Conservation (phyloP, 2,329 filamentous ascomycete genomes). For the Fusarium cicatricum region DNA sequence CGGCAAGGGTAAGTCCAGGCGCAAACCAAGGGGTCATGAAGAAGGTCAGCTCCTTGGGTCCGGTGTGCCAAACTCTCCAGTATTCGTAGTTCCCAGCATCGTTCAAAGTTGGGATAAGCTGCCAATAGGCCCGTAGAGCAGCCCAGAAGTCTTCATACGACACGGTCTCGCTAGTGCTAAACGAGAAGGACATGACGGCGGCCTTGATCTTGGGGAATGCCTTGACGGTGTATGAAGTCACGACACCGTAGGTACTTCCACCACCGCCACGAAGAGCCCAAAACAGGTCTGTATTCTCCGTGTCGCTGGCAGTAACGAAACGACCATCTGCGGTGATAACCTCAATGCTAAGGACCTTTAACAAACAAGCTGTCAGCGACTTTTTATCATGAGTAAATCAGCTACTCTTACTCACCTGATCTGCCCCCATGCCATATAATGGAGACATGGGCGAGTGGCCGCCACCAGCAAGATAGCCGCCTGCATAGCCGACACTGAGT, state of each 20-base stretch:
- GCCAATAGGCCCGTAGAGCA: slow-evolving; percentile 24
- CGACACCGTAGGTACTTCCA: slow-evolving; percentile 47
- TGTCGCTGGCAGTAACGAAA: slow-evolving; percentile 25
- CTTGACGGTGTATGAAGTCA: slow-evolving; percentile 48
- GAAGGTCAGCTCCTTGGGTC: slow-evolving; percentile 18
- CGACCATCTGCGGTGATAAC: slow-evolving; percentile 31
- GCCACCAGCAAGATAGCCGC: slow-evolving; percentile 35
- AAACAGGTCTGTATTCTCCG: slow-evolving; percentile 43
- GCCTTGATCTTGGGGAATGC: slow-evolving; percentile 46
- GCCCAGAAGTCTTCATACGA: slow-evolving; percentile 32
- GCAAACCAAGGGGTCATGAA: slow-evolving; percentile 38
- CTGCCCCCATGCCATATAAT: slow-evolving; percentile 31
- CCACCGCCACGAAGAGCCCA: slow-evolving; percentile 53
- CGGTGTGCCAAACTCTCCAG: slow-evolving; percentile 30
- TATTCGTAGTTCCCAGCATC: slow-evolving; percentile 35
- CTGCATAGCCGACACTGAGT: slow-evolving; percentile 35
- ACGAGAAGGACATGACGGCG: slow-evolving; percentile 32
- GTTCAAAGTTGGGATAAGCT: slow-evolving; percentile 29
- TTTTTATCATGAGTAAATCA: too few species aligned
- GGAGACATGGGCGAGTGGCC: slow-evolving; percentile 34
- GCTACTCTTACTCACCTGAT: slow-evolving; percentile 20
- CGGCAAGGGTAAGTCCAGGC: slow-evolving; percentile 24
- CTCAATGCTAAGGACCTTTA: slow-evolving; percentile 28
- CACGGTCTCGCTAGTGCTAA: slow-evolving; percentile 23
- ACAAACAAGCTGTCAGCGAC: not conserved